Conservation (phyloP, 1,284 basidiomycete species). For the Cystobasidium slooffiae region DNA sequence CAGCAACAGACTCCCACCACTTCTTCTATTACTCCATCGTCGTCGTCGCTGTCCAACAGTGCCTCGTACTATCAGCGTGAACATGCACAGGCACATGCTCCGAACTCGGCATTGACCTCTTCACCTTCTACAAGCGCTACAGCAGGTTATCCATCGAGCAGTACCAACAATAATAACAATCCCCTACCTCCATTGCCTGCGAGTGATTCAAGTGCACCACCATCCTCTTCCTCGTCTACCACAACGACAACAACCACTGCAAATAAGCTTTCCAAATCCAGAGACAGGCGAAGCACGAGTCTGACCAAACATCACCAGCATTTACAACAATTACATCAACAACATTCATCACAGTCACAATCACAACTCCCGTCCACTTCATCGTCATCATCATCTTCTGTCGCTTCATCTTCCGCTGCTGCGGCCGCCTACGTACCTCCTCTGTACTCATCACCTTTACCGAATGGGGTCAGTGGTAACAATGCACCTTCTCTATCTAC, state of each 20-base stretch:
- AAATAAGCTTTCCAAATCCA: conserved; percentile 33
- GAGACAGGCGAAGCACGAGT: conserved; percentile 31
- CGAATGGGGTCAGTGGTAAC: background rate
- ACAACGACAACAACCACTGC: background rate
- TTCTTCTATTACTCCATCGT: background rate
- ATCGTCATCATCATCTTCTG: background rate
- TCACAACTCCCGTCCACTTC: background rate
- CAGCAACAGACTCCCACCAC: no score
- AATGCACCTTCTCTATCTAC: no score
- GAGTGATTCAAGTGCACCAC: background rate
- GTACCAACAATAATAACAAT: background rate
- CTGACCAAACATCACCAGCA: conserved; percentile 26
- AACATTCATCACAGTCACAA: background rate
- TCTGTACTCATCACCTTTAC: background rate
- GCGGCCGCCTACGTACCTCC: background rate
- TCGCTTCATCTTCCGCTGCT: conserved; percentile 2
- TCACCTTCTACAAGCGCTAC: background rate
- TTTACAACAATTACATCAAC: background rate
- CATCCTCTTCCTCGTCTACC: conserved; percentile 8
- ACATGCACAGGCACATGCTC: background rate
- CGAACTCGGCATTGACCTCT: conserved; percentile 16
- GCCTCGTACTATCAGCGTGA: no score
- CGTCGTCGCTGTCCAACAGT: conserved; percentile 1
- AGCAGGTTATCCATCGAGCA: conserved; percentile 4
- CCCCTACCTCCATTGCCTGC: conserved; percentile 12